These are phyloP conservation scores for Spencermartinsiella ligniputridi DNA, from an alignment of 1,139 yeast genomes.

Conservation along the genomic window DNA sequence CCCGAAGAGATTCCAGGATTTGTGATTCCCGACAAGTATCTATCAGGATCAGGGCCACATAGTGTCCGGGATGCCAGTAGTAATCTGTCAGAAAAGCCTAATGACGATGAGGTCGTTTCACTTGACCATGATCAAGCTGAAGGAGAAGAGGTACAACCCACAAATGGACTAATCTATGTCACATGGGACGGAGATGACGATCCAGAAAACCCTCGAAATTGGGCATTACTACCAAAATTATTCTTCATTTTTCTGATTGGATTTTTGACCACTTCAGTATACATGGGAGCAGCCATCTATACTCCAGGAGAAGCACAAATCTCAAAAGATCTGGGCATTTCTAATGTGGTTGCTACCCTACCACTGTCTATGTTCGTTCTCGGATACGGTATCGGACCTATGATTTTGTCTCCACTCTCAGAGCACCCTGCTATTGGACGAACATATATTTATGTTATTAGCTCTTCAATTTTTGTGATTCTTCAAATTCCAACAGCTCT, in stretches of 20 bases:
- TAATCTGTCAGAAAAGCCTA: background rate
- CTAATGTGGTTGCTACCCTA: slow-evolving; percentile 34
- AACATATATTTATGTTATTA: background rate
- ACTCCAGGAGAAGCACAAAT: slow-evolving; percentile 33
- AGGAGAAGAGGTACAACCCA: slow-evolving; percentile 34
- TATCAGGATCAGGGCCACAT: background rate
- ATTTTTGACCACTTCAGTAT: background rate
- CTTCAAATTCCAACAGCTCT: background rate
- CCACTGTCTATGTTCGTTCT: slow-evolving; percentile 67
- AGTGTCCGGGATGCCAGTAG: background rate
- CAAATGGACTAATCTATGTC: slow-evolving; percentile 36
- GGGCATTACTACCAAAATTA: slow-evolving; percentile 41
- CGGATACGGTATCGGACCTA: slow-evolving; percentile 80
- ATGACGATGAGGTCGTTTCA: too few species aligned
- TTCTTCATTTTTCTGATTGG: background rate
- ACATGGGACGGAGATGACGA: slow-evolving; percentile 47
- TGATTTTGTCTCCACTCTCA: slow-evolving; percentile 73
- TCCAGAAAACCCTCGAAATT: slow-evolving; percentile 53
- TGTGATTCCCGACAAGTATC: slow-evolving; percentile 15
- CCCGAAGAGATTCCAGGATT: slow-evolving; percentile 18
- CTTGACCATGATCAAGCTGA: background rate
- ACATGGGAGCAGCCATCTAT: slow-evolving; percentile 40
- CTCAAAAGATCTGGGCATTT: slow-evolving; percentile 25
- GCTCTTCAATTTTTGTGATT: background rate
- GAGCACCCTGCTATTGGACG: slow-evolving; percentile 33